phyloP scores from a whole-genome alignment of 169 alveolate species.

The Fabrea salina region DNA sequence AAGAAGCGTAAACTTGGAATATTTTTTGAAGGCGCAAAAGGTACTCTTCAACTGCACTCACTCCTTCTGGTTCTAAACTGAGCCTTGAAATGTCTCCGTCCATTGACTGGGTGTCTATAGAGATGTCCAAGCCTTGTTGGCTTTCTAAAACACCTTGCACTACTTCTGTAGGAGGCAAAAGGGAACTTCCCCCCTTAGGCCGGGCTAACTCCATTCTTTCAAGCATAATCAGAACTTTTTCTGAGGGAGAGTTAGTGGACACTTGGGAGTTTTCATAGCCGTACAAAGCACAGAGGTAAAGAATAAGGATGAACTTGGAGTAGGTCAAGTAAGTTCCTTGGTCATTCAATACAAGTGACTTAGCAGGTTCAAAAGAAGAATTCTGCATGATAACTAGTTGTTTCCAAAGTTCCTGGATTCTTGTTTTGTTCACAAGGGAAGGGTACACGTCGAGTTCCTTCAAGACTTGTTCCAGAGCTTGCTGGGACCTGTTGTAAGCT shows the following conservation, averaged over 20 bases:
- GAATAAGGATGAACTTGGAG: slow-evolving; percentile 41
- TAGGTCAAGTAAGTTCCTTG: slow-evolving; percentile 48
- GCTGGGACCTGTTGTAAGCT: slow-evolving; percentile 32
- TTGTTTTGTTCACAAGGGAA: slow-evolving; percentile 37
- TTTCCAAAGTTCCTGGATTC: slow-evolving; percentile 37
- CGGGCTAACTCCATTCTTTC: slow-evolving; percentile 60
- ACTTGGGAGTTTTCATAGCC: slow-evolving; percentile 19
- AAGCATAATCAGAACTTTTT: slow-evolving; percentile 48
- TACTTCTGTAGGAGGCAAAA: background rate
- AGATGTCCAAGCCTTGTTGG: background rate
- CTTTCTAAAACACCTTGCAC: background rate
- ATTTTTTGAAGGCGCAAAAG: slow-evolving; percentile 27
- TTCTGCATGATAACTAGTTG: slow-evolving; percentile 1
- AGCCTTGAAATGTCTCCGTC: slow-evolving; percentile 34
- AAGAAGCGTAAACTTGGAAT: slow-evolving; percentile 44
- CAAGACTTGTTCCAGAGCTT: slow-evolving; percentile 39
- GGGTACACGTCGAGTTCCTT: slow-evolving; percentile 61
- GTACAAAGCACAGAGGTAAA: slow-evolving; percentile 12
- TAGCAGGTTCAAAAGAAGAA: slow-evolving; percentile 14
- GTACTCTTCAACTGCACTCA: slow-evolving; percentile 24
- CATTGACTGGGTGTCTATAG: background rate
- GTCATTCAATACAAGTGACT: background rate
- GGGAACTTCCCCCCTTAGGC: background rate
- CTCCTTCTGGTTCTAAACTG: background rate
- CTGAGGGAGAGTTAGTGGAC: background rate